Evolutionary conservation across 345 rosid species (phyloP).

Genomic region (Gossypium raimondii): DNA sequence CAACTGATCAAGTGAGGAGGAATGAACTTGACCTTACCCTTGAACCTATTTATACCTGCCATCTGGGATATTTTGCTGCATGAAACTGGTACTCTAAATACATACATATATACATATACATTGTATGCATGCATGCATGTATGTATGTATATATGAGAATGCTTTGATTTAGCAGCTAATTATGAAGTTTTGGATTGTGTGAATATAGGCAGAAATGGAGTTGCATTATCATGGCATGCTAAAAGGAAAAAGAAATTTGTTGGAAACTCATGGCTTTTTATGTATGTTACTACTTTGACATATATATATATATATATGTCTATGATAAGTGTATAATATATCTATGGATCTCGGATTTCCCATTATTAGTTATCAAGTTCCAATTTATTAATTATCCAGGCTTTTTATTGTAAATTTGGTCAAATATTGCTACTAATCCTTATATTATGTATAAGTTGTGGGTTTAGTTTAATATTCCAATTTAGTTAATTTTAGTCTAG

Average conservation of each 20-base stretch:
- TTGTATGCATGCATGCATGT: neutral
- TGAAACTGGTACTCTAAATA: conserved; percentile 21
- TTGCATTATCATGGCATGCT: neutral
- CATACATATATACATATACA: neutral
- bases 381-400: too few relatives aligned
- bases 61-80: conserved; percentile 53
- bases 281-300: neutral
- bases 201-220: neutral
- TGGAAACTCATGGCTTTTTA: conserved; percentile 2
- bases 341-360: neutral
- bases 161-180: neutral
- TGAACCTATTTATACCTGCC: conserved; percentile 48
- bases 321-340: neutral
- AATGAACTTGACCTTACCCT: conserved; percentile 63
- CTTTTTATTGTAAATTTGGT: neutral
- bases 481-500: too few relatives aligned
- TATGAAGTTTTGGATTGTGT: neutral
- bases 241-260: neutral
- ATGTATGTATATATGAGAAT: neutral
- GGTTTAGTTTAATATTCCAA: too few relatives aligned
- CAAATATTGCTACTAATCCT: neutral
- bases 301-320: neutral
- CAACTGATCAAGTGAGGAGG: conserved; percentile 43
- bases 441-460: too few relatives aligned
- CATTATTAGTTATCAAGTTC: neutral